These are phyloP conservation scores for Rhodotorula paludigena DNA, from an alignment of 768 basidiomycete species.

Conservation along the genomic window DNA sequence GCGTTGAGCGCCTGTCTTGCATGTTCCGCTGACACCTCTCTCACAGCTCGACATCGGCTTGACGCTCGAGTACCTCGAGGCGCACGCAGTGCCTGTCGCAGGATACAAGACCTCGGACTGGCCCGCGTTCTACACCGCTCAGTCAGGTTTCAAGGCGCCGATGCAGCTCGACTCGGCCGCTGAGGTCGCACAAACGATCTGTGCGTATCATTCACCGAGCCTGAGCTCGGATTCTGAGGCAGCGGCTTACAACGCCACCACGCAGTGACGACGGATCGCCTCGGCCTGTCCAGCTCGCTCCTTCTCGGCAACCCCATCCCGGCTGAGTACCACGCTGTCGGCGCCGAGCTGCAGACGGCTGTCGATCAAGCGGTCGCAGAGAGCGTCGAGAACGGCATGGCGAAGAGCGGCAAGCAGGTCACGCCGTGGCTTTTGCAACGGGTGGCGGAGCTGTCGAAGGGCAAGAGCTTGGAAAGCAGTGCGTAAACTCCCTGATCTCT, in stretches of 20 bases:
- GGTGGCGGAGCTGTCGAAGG: slow-evolving; percentile 71
- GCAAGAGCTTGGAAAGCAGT: slow-evolving; percentile 69
- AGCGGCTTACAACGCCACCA: neutral
- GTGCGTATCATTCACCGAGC: slow-evolving; percentile 51
- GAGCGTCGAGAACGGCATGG: slow-evolving; percentile 73
- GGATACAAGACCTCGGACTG: slow-evolving; percentile 76
- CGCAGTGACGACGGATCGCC: slow-evolving; percentile 34
- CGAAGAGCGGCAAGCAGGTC: slow-evolving; percentile 74
- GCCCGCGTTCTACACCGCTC: slow-evolving; percentile 86
- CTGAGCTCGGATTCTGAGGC: too few relatives aligned
- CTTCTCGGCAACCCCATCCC: slow-evolving; percentile 90
- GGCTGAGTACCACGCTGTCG: slow-evolving; percentile 62
- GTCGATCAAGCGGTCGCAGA: slow-evolving; percentile 81
- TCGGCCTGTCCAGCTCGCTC: slow-evolving; percentile 70
- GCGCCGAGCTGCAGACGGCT: slow-evolving; percentile 63
- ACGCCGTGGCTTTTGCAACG: slow-evolving; percentile 90
- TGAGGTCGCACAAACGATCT: slow-evolving; percentile 67
- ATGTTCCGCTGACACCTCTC: too few relatives aligned
- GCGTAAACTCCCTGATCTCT: too few relatives aligned
- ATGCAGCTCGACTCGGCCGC: slow-evolving; percentile 65
- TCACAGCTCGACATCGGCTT: slow-evolving; percentile 67
- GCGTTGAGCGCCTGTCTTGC: neutral
- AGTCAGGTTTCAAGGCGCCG: slow-evolving; percentile 77
- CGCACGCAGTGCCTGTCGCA: slow-evolving; percentile 84
- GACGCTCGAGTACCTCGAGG: slow-evolving; percentile 62